Conservation (phyloP, 1,284 basidiomycete genomes). For the Coniferiporia sulphurascens region DNA sequence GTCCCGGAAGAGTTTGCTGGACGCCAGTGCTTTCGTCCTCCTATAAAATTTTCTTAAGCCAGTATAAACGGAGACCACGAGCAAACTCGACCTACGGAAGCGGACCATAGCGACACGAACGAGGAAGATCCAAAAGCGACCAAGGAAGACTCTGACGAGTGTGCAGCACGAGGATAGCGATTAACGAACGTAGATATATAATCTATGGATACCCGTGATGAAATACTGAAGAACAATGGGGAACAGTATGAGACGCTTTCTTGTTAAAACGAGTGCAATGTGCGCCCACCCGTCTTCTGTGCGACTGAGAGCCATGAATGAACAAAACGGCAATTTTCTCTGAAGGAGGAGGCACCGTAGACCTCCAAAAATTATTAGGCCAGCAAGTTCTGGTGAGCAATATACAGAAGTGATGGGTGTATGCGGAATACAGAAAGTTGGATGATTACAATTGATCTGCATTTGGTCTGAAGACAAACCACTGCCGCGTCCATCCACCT, state of each 20-base stretch:
- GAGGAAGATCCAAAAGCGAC: slow-evolving; percentile 78
- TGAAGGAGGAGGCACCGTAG: no score
- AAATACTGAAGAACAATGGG: slow-evolving; percentile 24
- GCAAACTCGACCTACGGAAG: slow-evolving; percentile 34
- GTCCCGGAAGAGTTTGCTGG: slow-evolving; percentile 66
- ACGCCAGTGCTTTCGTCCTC: slow-evolving; percentile 51
- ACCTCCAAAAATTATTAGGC: no score
- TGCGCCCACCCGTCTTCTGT: background rate
- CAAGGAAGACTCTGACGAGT: slow-evolving; percentile 49
- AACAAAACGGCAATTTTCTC: no score
- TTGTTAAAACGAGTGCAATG: background rate
- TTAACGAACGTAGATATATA: slow-evolving; percentile 82
- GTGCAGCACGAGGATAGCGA: slow-evolving; percentile 63
- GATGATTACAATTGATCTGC: background rate
- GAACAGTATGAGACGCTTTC: background rate
- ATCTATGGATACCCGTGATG: background rate
- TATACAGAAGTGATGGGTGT: background rate
- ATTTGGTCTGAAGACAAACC: no score
- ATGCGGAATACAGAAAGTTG: background rate
- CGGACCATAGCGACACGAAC: slow-evolving; percentile 76
- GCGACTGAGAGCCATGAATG: background rate
- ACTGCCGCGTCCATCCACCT: no score
- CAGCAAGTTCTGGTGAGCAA: no score
- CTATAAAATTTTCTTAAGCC: slow-evolving; percentile 29
- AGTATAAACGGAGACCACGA: slow-evolving; percentile 15